Conservation (phyloP, 1,284 basidiomycete species). For the Lentinula novae-zelandiae region DNA sequence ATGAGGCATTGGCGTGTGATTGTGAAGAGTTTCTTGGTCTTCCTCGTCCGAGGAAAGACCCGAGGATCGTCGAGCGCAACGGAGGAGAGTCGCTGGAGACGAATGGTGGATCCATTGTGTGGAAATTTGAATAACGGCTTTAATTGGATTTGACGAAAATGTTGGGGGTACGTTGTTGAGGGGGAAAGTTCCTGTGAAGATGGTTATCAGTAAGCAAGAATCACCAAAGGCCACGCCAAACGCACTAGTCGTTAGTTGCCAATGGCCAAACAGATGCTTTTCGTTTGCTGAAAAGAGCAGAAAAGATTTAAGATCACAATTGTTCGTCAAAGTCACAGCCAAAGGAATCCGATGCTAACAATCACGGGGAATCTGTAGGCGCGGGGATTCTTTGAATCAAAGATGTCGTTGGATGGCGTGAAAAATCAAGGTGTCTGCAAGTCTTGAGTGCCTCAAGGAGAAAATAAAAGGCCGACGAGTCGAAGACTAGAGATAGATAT, state of each 20-base stretch:
- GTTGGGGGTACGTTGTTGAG: too few relatives aligned
- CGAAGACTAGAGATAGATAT: background rate
- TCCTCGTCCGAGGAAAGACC: constrained; percentile 39
- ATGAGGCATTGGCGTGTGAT: constrained; percentile 31
- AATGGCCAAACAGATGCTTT: background rate
- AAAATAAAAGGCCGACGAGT: background rate
- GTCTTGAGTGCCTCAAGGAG: background rate
- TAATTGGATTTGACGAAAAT: background rate
- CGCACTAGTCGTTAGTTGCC: background rate
- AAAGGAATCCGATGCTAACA: background rate
- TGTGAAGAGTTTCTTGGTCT: constrained; percentile 42
- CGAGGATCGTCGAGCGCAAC: constrained; percentile 31
- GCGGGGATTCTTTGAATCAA: background rate
- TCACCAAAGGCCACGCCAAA: background rate
- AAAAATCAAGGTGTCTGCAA: background rate
- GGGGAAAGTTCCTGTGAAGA: background rate
- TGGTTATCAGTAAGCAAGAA: background rate
- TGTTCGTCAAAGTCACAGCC: background rate
- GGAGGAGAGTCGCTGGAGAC: constrained; percentile 11
- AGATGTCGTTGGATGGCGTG: background rate
- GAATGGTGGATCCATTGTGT: constrained; percentile 11
- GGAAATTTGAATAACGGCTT: background rate
- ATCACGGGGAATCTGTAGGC: background rate
- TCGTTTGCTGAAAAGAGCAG: background rate
- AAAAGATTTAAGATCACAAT: background rate